Conservation (phyloP, 2,329 filamentous ascomycete species). For the Diaporthe sp. region DNA sequence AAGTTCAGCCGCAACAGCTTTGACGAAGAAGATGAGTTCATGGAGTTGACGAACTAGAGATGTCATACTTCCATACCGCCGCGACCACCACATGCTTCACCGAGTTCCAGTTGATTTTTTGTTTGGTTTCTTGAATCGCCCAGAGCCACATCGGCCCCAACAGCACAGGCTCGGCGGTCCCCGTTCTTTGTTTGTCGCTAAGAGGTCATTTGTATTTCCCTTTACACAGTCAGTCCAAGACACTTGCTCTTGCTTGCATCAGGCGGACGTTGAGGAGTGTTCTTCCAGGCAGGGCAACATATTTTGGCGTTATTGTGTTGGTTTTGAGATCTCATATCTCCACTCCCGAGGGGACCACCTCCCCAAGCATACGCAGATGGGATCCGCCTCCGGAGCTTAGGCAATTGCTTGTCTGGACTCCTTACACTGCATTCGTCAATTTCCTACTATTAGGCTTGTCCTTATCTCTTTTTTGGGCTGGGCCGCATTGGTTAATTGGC, state of each 20-base stretch:
- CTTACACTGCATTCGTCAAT: neutral
- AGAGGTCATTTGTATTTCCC: constrained; percentile 13
- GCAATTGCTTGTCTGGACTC: constrained; percentile 40
- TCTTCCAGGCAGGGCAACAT: constrained; percentile 46
- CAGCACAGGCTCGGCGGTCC: neutral
- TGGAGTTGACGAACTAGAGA: constrained; percentile 72
- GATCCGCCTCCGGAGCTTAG: constrained; percentile 11
- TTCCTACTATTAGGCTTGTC: neutral
- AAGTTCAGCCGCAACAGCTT: constrained; percentile 74
- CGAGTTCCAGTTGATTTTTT: neutral
- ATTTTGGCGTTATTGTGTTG: constrained; percentile 36
- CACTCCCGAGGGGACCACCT: neutral
- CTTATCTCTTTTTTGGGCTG: constrained; percentile 15
- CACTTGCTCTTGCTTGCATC: constrained; percentile 38
- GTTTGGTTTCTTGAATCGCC: neutral
- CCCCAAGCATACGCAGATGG: constrained; percentile 27
- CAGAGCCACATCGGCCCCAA: neutral
- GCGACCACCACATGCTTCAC: neutral
- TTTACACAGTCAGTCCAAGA: constrained; percentile 11
- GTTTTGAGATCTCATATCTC: constrained; percentile 34
- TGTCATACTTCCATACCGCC: neutral
- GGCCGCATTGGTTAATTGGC: constrained; percentile 40
- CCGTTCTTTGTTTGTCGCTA: neutral
- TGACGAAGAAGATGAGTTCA: constrained; percentile 89
- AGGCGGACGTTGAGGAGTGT: constrained; percentile 42